Evolutionary conservation across 2,329 filamentous ascomycete species (phyloP), one percentile per base, ranked within the genome.

Genomic region (Apiospora marii): DNA sequence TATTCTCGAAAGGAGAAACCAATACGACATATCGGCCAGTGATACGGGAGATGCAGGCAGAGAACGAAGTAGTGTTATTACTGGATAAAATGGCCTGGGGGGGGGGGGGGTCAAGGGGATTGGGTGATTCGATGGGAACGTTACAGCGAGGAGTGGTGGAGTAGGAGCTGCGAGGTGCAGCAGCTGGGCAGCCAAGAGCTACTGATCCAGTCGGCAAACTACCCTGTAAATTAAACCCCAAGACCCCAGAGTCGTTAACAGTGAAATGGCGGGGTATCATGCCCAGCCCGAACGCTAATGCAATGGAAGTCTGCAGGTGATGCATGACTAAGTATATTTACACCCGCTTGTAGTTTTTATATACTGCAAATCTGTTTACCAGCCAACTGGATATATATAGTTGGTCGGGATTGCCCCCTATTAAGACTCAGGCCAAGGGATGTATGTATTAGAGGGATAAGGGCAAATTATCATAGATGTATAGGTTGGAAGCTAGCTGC

Each of bases 171-270:
- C 7, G 37, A 27, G 49, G 27, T 34, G 51, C 7, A 58, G 51
- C 27, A 27, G 51, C 51, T 34, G 51, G 51, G 51, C 14, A 34
- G 7, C 16, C 53, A 19, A 16, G 30, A 34, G 7, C 19, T 37
- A 30, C 27, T 37, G 37, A 6, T n/a, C 53, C 53, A 61, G 53
- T 61, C 53, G 53, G 53, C 14, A 61, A 61, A 61, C 53, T 58
- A 30, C 30, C 30, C 30, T 61, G 30, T 22, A 61, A 37, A 22
- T 24, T 49, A 24, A 49, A 49, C 44, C 22, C 48, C 48, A 4
- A 24, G n/a, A 49, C 44, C 22, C 48, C 48, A 4, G 48, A 49
- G n/a, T 49, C 48, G n/a, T 49, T 22, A 22, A 48, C 4, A 48
- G 14, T 19, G 53, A n/a, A 41, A 41, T 41, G 58, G 58, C 58